Base-by-base conservation (phyloP, 352 stramenopile species). In the Phytopythium litorale region DNA sequence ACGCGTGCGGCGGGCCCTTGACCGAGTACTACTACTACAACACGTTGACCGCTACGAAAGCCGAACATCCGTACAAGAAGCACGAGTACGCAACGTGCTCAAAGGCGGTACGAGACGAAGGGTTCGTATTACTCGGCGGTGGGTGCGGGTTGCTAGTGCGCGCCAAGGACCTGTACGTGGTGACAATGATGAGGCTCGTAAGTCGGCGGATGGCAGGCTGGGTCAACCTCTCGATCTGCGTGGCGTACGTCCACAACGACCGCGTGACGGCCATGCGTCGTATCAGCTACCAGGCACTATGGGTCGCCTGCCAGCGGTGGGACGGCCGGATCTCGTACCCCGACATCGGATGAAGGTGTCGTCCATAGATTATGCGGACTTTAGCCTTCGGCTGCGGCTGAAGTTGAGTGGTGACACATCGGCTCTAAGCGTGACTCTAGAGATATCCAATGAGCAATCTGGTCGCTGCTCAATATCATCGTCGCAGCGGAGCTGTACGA, bases 21-120 rank as follows among this genome's bases (percentile, higher is more conserved):
- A 64, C 58, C 3, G 58, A 73, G 2, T 73, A 73, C 38, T 78
- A 78, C 60, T 78, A 75, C 62, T 78, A 78, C 65, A 68, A 73
- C 45, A 78, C 71, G 18, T 38, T 78, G 6, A 45, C 75, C 4
- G 56, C 64, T 9, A 56, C 48, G 3, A 19, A 8, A 7, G 3
- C 19, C 4, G 18, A 12, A 1, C 3, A 21, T 1, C 25, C 18
- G 16, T 5, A 21, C 19, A 46, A 50, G 19, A 66, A 60, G 38
- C 62, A 56, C 0, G 46, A 66, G 53, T 71, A 66, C 30, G 15
- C 75, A 15, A 78, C 71, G 35, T 75, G 67, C 23, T 63, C 67
- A 3, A 78, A 78, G 37, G 62, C 67, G 9, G 71, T 78, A 16
- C 45, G 67, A 0, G 71, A 78, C 38, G 71, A 78, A 66, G 71